Evolutionary conservation across 2,329 filamentous ascomycete species (phyloP).

Genomic region (Trichoderma endophyticum): DNA sequence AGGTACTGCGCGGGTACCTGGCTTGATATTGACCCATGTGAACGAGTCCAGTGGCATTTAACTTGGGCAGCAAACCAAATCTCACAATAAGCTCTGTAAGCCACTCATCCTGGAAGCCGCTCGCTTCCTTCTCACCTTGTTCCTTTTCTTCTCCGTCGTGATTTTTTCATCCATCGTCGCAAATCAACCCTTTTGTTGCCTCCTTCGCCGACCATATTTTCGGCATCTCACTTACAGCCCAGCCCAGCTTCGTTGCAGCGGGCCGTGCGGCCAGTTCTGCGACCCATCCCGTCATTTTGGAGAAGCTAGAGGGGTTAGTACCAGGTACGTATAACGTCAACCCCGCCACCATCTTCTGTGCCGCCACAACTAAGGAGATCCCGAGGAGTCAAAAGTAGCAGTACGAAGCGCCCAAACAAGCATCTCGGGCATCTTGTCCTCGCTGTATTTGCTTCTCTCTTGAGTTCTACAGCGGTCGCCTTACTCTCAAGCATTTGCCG

Average conservation of each 20-base stretch:
- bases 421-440: not conserved
- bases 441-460: not conserved
- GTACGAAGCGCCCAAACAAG: not conserved
- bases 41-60: not conserved
- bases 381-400: not conserved
- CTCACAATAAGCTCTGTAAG: conserved; percentile 1
- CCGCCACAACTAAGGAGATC: not conserved
- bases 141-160: not conserved
- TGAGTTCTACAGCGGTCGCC: not conserved
- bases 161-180: not conserved
- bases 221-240: conserved; percentile 6
- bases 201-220: not conserved
- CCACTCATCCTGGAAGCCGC: not conserved
- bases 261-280: conserved; percentile 25
- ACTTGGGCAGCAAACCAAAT: conserved; percentile 1
- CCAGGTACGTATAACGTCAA: not conserved
- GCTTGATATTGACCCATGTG: not conserved
- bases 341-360: conserved; percentile 13
- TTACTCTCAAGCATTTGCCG: not conserved
- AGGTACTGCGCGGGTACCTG: not conserved
- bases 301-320: conserved; percentile 13
- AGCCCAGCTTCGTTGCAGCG: conserved; percentile 8
- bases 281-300: conserved; percentile 18
- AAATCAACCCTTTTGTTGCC: not conserved
- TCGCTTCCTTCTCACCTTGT: not conserved